Evolutionary conservation across 2,329 filamentous ascomycete genomes (phyloP).

Genomic region (Grosmannia clavigera): DNA sequence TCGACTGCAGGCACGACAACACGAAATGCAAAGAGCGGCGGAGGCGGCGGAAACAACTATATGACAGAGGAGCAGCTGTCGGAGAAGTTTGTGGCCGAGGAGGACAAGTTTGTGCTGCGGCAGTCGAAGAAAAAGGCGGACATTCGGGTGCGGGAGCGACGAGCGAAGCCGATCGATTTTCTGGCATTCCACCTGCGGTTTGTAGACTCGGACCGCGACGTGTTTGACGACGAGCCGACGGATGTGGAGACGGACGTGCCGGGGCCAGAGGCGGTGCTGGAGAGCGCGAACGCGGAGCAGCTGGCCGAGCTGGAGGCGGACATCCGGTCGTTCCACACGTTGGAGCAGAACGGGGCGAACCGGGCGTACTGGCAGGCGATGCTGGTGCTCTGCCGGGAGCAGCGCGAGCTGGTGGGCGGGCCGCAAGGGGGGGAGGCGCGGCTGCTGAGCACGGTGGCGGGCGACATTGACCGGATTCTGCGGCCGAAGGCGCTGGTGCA

Average conservation of each 20-base stretch:
- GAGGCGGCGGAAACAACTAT: conserved; percentile 7
- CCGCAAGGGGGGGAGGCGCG: conserved; percentile 42
- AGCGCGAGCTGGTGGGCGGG: conserved; percentile 24
- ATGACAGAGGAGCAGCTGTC: conserved; percentile 67
- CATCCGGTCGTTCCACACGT: conserved; percentile 63
- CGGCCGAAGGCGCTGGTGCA: conserved; percentile 77
- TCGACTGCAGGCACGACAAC: conserved; percentile 11
- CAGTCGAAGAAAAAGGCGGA: conserved; percentile 98
- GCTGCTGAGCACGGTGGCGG: conserved; percentile 68
- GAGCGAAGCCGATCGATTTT: conserved; percentile 88
- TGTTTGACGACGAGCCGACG: conserved; percentile 73
- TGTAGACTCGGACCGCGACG: conserved; percentile 70
- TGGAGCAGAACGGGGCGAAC: conserved; percentile 70
- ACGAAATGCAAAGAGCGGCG: conserved; percentile 14
- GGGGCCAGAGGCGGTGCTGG: conserved; percentile 69
- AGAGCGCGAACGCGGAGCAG: conserved; percentile 50
- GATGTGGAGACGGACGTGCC: conserved; percentile 65
- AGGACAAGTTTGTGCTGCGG: conserved; percentile 90
- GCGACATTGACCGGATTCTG: conserved; percentile 80
- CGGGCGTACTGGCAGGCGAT: conserved; percentile 89
- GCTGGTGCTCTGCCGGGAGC: conserved; percentile 69
- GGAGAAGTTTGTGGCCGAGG: conserved; percentile 77
- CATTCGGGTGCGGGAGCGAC: conserved; percentile 80
- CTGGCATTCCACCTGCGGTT: conserved; percentile 83
- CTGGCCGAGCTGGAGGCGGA: conserved; percentile 69